Percentiles rank a stretch among this genome's conserved stretches.
These are phyloP conservation scores for Cercospora sp. DNA, from an alignment of 2,329 filamentous ascomycete genomes.

Conservation along the genomic window DNA sequence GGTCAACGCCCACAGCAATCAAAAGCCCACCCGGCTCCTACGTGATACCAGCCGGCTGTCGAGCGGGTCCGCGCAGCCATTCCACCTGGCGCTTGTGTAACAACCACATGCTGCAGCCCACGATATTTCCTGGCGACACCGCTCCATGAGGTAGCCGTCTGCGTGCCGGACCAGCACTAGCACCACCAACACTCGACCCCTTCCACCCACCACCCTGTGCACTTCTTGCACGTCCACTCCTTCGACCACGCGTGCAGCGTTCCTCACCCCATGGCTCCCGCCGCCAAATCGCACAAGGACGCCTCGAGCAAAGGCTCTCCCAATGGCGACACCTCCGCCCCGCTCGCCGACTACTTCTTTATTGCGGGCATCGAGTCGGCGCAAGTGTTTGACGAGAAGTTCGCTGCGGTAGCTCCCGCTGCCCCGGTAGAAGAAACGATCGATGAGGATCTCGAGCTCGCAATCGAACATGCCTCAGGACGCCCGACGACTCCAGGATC, in stretches of 20 bases:
- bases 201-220: not conserved
- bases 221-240: slow-evolving; percentile 25
- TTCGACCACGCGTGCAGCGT: slow-evolving; percentile 10
- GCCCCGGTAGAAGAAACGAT: slow-evolving; percentile 57
- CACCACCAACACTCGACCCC: not conserved
- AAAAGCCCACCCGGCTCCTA: not conserved
- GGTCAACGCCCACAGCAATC: slow-evolving; percentile 6
- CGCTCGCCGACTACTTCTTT: slow-evolving; percentile 68
- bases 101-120: slow-evolving; percentile 5
- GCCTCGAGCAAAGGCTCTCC: slow-evolving; percentile 29
- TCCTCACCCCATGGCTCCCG: slow-evolving; percentile 28
- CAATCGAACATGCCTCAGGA: slow-evolving; percentile 52
- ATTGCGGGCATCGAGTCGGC: slow-evolving; percentile 57
- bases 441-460: slow-evolving; percentile 60
- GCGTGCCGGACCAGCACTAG: not conserved
- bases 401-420: slow-evolving; percentile 23
- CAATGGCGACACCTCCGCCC: slow-evolving; percentile 48
- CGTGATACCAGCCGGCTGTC: not conserved
- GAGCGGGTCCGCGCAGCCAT: slow-evolving; percentile 6
- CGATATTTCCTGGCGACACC: not conserved
- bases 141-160: slow-evolving; percentile 2
- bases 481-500: slow-evolving; percentile 49
- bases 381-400: slow-evolving; percentile 52
- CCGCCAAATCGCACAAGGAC: slow-evolving; percentile 21
- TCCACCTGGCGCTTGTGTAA: slow-evolving; percentile 6